Evolutionary conservation across 306 rosid genomes (phyloP), one percentile per base, ranked within the genome.

Genomic region (Cucurbita pepo): DNA sequence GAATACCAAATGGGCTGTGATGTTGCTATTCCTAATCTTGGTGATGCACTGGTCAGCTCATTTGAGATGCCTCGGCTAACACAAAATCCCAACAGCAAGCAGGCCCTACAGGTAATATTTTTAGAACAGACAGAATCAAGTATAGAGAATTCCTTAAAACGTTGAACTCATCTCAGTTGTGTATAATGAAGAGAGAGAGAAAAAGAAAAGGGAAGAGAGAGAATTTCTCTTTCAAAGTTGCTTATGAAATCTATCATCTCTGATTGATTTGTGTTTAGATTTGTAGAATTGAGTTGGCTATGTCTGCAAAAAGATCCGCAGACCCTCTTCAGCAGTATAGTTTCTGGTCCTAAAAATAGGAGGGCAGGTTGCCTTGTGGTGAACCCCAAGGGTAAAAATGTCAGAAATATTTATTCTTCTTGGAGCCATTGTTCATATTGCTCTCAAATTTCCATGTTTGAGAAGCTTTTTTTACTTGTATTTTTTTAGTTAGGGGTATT

Each of bases 11-110:
- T 13, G 71, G 82, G 54, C 85, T 55, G 69, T 84, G 53, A 72
- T 76, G 71, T 54, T 85, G 59, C 66, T 84, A 64, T 81, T 82
- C 73, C 81, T 82, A 72, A 75, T 73, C 71, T 73, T 82, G 71
- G 85, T 86, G 76, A 74, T 84, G 75, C 79, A 80, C 80, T 57
- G 65, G 61, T 76, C 82, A 88, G 18, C 87, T 76, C 66, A 75
- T 77, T 86, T 88, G 79, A 79, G 54, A 58, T 44, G 58, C 34
- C 18, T 72, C 76, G 79, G 58, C 82, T 75, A 82, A 76, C 79
- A 74, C 74, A 77, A 14, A 57, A 59, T 45, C 38, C 36, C 54
- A 45, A 57, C 52, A 73, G 59, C 34, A 30, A 73, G 59, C 34
- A 30, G 34, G 3, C 15, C 36, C 38, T 37, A 56, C 34, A 52